These are phyloP conservation scores for Cyclotella choctawhatcheeana DNA, from an alignment of 108 stramenopile genomes.

Conservation along the genomic window DNA sequence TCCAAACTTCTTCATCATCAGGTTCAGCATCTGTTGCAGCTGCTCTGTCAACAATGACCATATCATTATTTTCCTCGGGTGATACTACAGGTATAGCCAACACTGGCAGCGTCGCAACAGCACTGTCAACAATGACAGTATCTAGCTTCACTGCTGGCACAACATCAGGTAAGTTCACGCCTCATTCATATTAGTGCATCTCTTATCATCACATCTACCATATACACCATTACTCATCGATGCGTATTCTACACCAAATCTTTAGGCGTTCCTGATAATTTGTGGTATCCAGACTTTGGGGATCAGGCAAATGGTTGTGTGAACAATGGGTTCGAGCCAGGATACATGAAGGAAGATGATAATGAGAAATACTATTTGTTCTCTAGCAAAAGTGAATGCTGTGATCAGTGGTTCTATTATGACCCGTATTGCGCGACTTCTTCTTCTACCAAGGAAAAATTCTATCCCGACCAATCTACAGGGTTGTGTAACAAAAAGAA, in stretches of 20 bases:
- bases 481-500: slow-evolving; percentile 3
- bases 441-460: slow-evolving; percentile 1
- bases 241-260: no score
- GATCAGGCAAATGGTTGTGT: background rate
- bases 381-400: slow-evolving; percentile 6
- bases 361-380: background rate
- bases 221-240: no score
- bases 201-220: no score
- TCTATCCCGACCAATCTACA: slow-evolving; percentile 10
- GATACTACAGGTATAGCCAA: slow-evolving; percentile 20
- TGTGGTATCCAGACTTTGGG: slow-evolving; percentile 17
- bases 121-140: no score
- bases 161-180: no score
- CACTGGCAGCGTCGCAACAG: no score
- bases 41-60: slow-evolving; percentile 1
- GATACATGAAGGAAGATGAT: slow-evolving; percentile 18
- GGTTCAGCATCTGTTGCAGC: background rate
- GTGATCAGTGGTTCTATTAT: slow-evolving; percentile 15
- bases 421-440: slow-evolving; percentile 1
- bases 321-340: slow-evolving; percentile 20
- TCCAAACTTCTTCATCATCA: slow-evolving; percentile 3
- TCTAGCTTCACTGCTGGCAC: no score
- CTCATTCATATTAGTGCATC: no score
- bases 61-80: slow-evolving; percentile 18
- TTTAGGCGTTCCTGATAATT: background rate